These are phyloP conservation scores for Noccaea caerulescens DNA, from an alignment of 345 rosid genomes.

Conservation along the genomic window DNA sequence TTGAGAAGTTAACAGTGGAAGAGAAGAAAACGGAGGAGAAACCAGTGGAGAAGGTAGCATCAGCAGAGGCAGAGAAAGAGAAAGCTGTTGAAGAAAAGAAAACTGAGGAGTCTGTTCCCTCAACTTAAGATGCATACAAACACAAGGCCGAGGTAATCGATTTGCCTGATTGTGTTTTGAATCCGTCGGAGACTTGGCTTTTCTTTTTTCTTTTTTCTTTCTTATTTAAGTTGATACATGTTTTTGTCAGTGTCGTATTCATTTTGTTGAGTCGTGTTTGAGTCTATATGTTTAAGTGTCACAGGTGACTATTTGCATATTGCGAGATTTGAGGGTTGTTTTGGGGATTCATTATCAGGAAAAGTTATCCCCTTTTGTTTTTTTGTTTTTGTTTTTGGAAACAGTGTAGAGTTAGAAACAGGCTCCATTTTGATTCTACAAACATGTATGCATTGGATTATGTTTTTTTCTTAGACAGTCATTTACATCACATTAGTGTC, in stretches of 20 bases:
- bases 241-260: constrained; percentile 22
- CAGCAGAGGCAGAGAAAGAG: constrained; percentile 35
- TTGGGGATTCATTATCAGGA: constrained; percentile 16
- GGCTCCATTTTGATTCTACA: constrained; percentile 10
- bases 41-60: constrained; percentile 43
- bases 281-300: constrained; percentile 31
- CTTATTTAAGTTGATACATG: constrained; percentile 9
- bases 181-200: constrained; percentile 22
- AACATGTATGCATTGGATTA: constrained; percentile 23
- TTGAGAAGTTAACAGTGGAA: constrained; percentile 72
- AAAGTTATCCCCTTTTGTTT: constrained; percentile 3
- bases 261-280: constrained; percentile 18
- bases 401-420: constrained; percentile 8
- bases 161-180: constrained; percentile 14
- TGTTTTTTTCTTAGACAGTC: neutral
- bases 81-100: constrained; percentile 54
- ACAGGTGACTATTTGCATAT: constrained; percentile 28
- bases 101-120: constrained; percentile 50
- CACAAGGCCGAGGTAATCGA: constrained; percentile 11
- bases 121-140: constrained; percentile 48
- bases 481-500: neutral
- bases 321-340: constrained; percentile 19
- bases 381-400: neutral
- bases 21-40: constrained; percentile 57
- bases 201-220: neutral